Evolutionary conservation across 495 filamentous ascomycete genomes (phyloP), one percentile per base, ranked within the genome.

Genomic region (Daldinia caldariorum): DNA sequence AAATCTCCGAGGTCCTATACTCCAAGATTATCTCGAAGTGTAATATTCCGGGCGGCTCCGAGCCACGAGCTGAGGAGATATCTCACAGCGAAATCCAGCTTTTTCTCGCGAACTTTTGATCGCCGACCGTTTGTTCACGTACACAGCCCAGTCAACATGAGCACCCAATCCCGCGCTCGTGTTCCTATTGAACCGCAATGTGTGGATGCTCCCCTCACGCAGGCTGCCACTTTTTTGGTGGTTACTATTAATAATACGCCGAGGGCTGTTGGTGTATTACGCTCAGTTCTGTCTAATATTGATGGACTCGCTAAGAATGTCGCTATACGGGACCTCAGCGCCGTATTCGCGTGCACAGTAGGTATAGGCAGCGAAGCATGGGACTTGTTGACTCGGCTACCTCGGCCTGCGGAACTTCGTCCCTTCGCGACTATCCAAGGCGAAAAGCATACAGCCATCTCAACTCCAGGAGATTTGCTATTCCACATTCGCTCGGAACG

Each of bases 401-500:
- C 83, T 8, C 80, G 78, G 5, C 85, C 86, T 3, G 54, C 77
- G 2, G 85, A 88, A 70, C 82, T 88, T 1, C 86, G 81, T 56
- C 81, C 85, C 2, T 88, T 88, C 70, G 75, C 57, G 7, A 76
- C 76, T 22, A 67, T 88, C 12, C 74, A 80, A 37, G 86, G 86
- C 45, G 63, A 59, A 3, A 78, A 72, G 32, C 83, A 84, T 58
- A 82, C 81, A 2, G 83, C 84, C 0, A 65, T 83, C 34, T 84
- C 84, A 0, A 87, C 85, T 2, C 83, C 85, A 0, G 85, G 85
- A 0, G 85, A 88, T 60, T 62, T 87, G 6, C 79, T 88, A 4
- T 86, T 88, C 69, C 86, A 87, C 70, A 87, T 88, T 66, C 83
- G 85, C 58, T 76, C 84, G 0, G 85, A 87, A 66, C 81, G 86